phyloP scores from a whole-genome alignment of 2,329 filamentous ascomycete genomes.

The Biscogniauxia mediterranea region DNA sequence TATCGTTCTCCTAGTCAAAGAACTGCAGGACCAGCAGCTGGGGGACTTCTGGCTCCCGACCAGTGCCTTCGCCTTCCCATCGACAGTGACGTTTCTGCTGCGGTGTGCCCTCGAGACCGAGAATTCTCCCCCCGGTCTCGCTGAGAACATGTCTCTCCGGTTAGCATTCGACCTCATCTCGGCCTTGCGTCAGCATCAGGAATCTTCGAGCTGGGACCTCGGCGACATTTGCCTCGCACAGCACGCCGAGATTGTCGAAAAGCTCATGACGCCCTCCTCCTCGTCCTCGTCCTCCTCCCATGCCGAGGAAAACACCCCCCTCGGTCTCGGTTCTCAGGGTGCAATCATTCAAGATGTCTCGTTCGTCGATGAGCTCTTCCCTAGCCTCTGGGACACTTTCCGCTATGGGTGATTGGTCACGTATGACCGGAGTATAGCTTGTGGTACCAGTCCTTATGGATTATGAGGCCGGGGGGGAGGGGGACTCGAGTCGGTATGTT shows the following conservation, averaged over 20 bases:
- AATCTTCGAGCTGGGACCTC: slow-evolving; percentile 46
- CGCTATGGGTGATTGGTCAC: not conserved
- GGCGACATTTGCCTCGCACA: slow-evolving; percentile 49
- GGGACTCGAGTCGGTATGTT: too few relatives aligned
- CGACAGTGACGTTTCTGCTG: slow-evolving; percentile 49
- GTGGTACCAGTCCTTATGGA: too few relatives aligned
- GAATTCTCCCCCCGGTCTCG: slow-evolving; percentile 34
- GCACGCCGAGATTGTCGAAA: slow-evolving; percentile 47
- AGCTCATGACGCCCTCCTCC: slow-evolving; percentile 28
- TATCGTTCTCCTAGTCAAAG: slow-evolving; percentile 46
- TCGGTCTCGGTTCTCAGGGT: not conserved
- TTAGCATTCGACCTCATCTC: slow-evolving; percentile 43
- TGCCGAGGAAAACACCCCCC: not conserved
- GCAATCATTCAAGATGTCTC: not conserved
- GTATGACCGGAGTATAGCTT: not conserved
- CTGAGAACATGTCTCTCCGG: slow-evolving; percentile 39
- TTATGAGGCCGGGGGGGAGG: too few relatives aligned
- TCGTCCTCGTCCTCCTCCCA: not conserved
- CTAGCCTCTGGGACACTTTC: not conserved
- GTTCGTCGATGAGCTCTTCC: slow-evolving; percentile 2
- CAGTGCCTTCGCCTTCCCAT: slow-evolving; percentile 46
- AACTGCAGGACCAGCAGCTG: slow-evolving; percentile 42
- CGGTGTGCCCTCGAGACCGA: slow-evolving; percentile 47
- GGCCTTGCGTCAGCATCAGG: slow-evolving; percentile 39
- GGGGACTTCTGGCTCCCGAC: slow-evolving; percentile 51